These are phyloP conservation scores for Byssoonygena ceratinophila DNA, from an alignment of 2,329 filamentous ascomycete genomes.

Conservation along the genomic window DNA sequence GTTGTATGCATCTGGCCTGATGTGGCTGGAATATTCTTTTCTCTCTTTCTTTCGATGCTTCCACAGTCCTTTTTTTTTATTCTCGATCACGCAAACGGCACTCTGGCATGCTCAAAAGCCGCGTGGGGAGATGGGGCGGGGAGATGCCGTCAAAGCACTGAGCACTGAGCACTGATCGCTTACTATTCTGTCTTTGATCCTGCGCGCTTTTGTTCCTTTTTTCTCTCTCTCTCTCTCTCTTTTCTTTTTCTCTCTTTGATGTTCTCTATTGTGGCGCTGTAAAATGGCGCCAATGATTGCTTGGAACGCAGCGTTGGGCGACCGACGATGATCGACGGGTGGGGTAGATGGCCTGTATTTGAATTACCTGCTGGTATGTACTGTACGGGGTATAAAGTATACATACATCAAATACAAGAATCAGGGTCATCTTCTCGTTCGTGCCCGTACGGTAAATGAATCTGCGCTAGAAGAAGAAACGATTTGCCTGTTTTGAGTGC, in stretches of 20 bases:
- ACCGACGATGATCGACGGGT: slow-evolving; percentile 5
- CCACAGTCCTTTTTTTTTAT: too few relatives aligned
- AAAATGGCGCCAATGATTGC: slow-evolving; percentile 3
- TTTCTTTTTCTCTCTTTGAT: background rate
- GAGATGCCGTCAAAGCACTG: too few relatives aligned
- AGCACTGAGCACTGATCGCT: slow-evolving; percentile 3
- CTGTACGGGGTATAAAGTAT: background rate
- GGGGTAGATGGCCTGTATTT: background rate
- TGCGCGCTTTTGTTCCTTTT: background rate
- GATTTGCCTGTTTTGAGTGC: too few relatives aligned
- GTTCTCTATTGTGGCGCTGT: slow-evolving; percentile 1
- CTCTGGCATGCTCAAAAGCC: too few relatives aligned
- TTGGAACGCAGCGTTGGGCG: background rate
- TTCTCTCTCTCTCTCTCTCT: background rate
- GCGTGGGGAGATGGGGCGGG: too few relatives aligned
- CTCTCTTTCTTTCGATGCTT: too few relatives aligned
- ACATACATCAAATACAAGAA: too few relatives aligned
- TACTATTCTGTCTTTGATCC: background rate
- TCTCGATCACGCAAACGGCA: too few relatives aligned
- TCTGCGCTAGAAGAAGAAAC: too few relatives aligned
- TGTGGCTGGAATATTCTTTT: background rate
- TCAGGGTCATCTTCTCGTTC: too few relatives aligned
- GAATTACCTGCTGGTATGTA: background rate
- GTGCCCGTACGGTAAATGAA: too few relatives aligned
- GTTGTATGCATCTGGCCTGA: background rate